phyloP scores from a whole-genome alignment of 1,139 yeast genomes.

The Wickerhamomyces sp. region DNA sequence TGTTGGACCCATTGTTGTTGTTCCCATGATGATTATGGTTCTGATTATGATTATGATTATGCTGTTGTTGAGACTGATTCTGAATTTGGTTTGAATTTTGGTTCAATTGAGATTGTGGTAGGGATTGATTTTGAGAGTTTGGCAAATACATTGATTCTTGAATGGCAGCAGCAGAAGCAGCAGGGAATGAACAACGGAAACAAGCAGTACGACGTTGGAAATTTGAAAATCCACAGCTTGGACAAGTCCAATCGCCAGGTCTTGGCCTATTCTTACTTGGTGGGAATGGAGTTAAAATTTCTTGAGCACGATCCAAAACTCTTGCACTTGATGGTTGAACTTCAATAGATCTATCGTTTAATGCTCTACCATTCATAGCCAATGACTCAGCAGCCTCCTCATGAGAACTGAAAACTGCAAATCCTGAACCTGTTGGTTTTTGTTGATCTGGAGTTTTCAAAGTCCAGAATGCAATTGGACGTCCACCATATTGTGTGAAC shows the following conservation, averaged over 20 bases:
- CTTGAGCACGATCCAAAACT: slow-evolving; percentile 78
- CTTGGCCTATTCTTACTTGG: slow-evolving; percentile 86
- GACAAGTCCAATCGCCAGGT: slow-evolving; percentile 98
- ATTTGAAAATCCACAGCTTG: slow-evolving; percentile 91
- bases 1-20: slow-evolving; percentile 11
- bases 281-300: slow-evolving; percentile 78
- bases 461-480: slow-evolving; percentile 90
- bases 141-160: slow-evolving; percentile 44
- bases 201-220: slow-evolving; percentile 94
- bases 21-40: slow-evolving; percentile 13
- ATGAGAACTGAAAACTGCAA: slow-evolving; percentile 79
- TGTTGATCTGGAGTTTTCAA: slow-evolving; percentile 53
- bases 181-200: slow-evolving; percentile 87
- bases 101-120: slow-evolving; percentile 3
- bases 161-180: slow-evolving; percentile 63
- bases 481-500: slow-evolving; percentile 83
- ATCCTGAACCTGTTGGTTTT: slow-evolving; percentile 58
- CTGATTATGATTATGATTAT: slow-evolving; percentile 11
- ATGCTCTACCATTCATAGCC: slow-evolving; percentile 71
- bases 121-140: slow-evolving; percentile 1
- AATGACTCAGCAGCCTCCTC: slow-evolving; percentile 81
- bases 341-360: slow-evolving; percentile 73
- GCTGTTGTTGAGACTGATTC: slow-evolving; percentile 7
- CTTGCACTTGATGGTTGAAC: slow-evolving; percentile 80
- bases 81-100: slow-evolving; percentile 7